A percentile compares a stretch with the other conserved stretches of the same genome.
These are phyloP conservation scores for Camelina neglecta DNA, from an alignment of 345 rosid genomes.

Conservation along the genomic window DNA sequence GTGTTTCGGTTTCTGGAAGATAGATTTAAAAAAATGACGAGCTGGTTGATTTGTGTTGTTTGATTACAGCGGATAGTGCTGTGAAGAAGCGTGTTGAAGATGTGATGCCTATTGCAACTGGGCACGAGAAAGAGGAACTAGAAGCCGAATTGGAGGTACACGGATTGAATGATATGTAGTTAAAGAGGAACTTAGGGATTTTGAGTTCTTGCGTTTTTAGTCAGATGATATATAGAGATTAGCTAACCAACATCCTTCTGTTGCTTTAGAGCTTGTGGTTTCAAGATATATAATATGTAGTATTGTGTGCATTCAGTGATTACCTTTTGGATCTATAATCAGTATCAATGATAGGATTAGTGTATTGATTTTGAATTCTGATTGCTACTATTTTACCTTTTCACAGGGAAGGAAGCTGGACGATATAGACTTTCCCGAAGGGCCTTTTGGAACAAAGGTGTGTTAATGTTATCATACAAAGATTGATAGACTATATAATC, in stretches of 20 bases:
- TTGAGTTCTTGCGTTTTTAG: not conserved
- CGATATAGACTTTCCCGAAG: constrained; percentile 46
- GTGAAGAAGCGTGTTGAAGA: constrained; percentile 67
- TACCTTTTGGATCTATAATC: not conserved
- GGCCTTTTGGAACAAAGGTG: constrained; percentile 61
- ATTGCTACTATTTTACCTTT: constrained; percentile 4
- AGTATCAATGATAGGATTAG: no score
- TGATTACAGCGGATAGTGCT: constrained; percentile 46
- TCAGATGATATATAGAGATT: not conserved
- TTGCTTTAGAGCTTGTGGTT: not conserved
- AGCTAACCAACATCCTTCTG: not conserved
- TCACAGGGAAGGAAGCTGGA: constrained; percentile 51
- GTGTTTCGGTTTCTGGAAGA: not conserved
- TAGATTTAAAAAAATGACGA: not conserved
- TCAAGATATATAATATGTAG: not conserved
- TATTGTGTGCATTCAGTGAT: not conserved
- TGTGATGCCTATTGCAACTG: constrained; percentile 78
- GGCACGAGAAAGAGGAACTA: constrained; percentile 81
- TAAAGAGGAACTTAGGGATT: not conserved
- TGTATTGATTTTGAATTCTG: not conserved
- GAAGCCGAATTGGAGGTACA: constrained; percentile 68
- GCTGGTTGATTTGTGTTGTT: constrained; percentile 26
- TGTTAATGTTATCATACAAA: constrained; percentile 32
- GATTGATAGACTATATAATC: not conserved
- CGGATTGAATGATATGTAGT: not conserved